Percentiles rank a stretch among this genome's conserved stretches.
Conservation (phyloP, 1,284 basidiomycete species). For the Melampsora allii-populina region DNA sequence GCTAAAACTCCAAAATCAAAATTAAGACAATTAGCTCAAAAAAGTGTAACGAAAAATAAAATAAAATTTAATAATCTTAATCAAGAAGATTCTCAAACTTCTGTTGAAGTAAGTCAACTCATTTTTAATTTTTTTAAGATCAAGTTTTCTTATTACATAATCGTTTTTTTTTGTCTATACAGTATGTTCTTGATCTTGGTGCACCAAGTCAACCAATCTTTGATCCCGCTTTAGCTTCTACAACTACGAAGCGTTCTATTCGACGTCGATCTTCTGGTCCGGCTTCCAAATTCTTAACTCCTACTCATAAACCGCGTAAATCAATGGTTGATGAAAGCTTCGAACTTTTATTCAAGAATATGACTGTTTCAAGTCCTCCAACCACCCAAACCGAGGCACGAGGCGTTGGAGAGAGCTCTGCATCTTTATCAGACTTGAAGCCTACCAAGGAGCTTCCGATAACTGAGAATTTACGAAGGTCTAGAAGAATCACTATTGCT, state of each 20-base stretch:
- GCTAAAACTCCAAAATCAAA: slow-evolving; percentile 27
- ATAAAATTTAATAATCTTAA: not conserved
- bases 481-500: not conserved
- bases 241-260: slow-evolving; percentile 1
- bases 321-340: slow-evolving; percentile 12
- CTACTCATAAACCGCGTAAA: slow-evolving; percentile 12
- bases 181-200: slow-evolving; percentile 27
- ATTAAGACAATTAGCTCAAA: slow-evolving; percentile 33
- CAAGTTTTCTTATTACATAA: not conserved
- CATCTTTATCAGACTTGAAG: not conserved
- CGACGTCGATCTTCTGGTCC: slow-evolving; percentile 18
- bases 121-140: not conserved
- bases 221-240: slow-evolving; percentile 7
- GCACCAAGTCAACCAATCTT: slow-evolving; percentile 18
- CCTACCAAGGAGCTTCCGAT: slow-evolving; percentile 6
- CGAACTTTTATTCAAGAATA: not conserved
- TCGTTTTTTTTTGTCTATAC: not conserved
- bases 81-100: not conserved
- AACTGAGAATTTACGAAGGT: not conserved
- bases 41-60: slow-evolving; percentile 18
- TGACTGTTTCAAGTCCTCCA: not conserved
- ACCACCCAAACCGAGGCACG: no score
- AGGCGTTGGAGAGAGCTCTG: not conserved
- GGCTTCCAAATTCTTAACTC: not conserved
- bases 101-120: not conserved